A percentile compares a stretch with the other conserved stretches of the same genome.
Conservation (phyloP, 129 eudicot genomes). For the Pittosporum tobira region DNA sequence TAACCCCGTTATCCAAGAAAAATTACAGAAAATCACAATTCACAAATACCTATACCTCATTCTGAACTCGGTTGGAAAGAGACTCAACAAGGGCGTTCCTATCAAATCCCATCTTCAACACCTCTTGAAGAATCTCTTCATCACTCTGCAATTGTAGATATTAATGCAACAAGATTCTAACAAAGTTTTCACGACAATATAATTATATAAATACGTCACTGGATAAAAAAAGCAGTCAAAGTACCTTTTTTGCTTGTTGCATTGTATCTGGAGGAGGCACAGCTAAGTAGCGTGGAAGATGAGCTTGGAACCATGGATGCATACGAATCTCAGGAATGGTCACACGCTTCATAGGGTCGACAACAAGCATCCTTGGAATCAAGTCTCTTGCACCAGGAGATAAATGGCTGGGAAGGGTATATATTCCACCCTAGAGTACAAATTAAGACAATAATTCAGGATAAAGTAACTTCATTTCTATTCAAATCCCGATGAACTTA, state of each 20-base stretch:
- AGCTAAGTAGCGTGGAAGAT: slow-evolving; percentile 78
- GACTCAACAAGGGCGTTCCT: slow-evolving; percentile 48
- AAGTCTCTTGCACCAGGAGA: slow-evolving; percentile 74
- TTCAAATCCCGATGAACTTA: not conserved
- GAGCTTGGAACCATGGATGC: slow-evolving; percentile 69
- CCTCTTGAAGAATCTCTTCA: slow-evolving; percentile 53
- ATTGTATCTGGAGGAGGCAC: slow-evolving; percentile 67
- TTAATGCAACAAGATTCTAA: too few species aligned
- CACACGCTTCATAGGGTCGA: slow-evolving; percentile 76
- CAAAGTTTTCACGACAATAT: too few species aligned
- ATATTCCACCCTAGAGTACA: slow-evolving; percentile 52
- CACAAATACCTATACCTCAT: slow-evolving; percentile 47
- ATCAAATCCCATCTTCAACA: slow-evolving; percentile 62
- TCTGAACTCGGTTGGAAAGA: slow-evolving; percentile 55
- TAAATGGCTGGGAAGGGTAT: slow-evolving; percentile 84
- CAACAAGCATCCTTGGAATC: slow-evolving; percentile 68
- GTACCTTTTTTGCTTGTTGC: slow-evolving; percentile 58
- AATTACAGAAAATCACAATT: not conserved
- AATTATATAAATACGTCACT: too few species aligned
- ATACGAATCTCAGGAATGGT: slow-evolving; percentile 60
- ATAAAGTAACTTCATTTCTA: too few species aligned
- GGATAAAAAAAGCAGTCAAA: not conserved
- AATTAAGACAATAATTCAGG: not conserved
- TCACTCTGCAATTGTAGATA: slow-evolving; percentile 47
- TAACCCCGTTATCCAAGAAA: not conserved